These are phyloP conservation scores for Paramecium sexaurelia DNA, from an alignment of 73 alveolate genomes.

Conservation along the genomic window DNA sequence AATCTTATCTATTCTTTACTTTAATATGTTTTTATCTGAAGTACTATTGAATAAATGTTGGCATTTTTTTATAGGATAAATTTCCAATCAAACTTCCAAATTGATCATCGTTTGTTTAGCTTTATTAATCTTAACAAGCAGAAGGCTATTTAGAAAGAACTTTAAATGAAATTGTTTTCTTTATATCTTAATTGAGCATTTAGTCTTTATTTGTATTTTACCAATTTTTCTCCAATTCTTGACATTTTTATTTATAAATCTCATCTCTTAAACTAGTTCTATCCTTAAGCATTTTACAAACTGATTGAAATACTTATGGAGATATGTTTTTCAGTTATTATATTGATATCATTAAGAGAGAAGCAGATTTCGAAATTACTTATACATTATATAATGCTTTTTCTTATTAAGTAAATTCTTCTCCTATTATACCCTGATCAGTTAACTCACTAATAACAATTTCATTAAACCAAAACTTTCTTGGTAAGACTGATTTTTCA, in stretches of 20 bases:
- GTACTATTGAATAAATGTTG: slow-evolving; percentile 18
- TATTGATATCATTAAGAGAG: not conserved
- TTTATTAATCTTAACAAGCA: not conserved
- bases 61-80: slow-evolving; percentile 5
- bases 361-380: slow-evolving; percentile 23
- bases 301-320: not conserved
- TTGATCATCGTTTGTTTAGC: not conserved
- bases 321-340: not conserved
- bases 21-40: not conserved
- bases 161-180: slow-evolving; percentile 7
- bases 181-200: slow-evolving; percentile 14
- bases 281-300: not conserved
- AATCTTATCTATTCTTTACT: not conserved
- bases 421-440: slow-evolving; percentile 41
- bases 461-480: slow-evolving; percentile 30
- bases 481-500: slow-evolving; percentile 3
- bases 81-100: not conserved
- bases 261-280: not conserved
- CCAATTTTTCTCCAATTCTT: slow-evolving; percentile 36
- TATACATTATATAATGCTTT: not conserved
- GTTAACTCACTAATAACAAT: slow-evolving; percentile 20
- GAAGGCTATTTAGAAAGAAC: slow-evolving; percentile 1
- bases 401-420: slow-evolving; percentile 23
- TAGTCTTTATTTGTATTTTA: not conserved
- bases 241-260: not conserved